Evolutionary conservation across 2,329 filamentous ascomycete species (phyloP), one percentile per base, ranked within the genome.

Genomic region (Celoporthe dispersa): DNA sequence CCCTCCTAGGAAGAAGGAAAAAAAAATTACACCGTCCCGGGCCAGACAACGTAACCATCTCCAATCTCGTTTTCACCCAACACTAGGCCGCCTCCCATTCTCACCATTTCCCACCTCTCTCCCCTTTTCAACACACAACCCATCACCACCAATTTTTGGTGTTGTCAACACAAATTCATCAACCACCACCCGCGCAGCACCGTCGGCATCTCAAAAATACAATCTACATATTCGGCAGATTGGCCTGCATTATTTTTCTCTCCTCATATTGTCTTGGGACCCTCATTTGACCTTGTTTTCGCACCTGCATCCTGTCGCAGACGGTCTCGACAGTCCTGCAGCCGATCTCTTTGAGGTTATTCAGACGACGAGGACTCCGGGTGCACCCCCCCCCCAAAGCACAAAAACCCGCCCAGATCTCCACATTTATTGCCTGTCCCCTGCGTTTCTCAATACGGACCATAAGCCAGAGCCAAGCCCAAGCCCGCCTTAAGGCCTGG

Each of bases 11-110:
- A 48, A 48, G 9, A 48, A n/a, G 2, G n/a, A 48, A 9, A 9
- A 81, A 80, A 79, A 78, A 81, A 80, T 82, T 80, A 80, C 81
- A 81, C 79, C 78, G 79, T 79, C 75, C 75, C 78, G 77, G 44
- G 78, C 81, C 83, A 85, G 84, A 31, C 53, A 84, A 81, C 79
- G 82, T 82, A 84, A 81, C 81, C 82, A 85, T 86, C 84, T 82
- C 84, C 82, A 81, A 78, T 75, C 73, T 67, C 71, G 61, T 69
- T 67, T 64, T 67, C 65, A 57, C 66, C 22, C 64, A 66, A 68
- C 55, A 51, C 67, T 68, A 33, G 35, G 66, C 65, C 75, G 73
- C 77, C 79, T 80, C 77, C 73, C 77, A 79, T 80, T 79, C 78
- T 77, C 75, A 75, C 75, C 74, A 75, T 77, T 77, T 79, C 74